Percentiles rank a stretch among this genome's conserved stretches.
Conservation (phyloP, 2,329 filamentous ascomycete genomes). For the Ophiognomonia clavigignenti-juglandacearum region DNA sequence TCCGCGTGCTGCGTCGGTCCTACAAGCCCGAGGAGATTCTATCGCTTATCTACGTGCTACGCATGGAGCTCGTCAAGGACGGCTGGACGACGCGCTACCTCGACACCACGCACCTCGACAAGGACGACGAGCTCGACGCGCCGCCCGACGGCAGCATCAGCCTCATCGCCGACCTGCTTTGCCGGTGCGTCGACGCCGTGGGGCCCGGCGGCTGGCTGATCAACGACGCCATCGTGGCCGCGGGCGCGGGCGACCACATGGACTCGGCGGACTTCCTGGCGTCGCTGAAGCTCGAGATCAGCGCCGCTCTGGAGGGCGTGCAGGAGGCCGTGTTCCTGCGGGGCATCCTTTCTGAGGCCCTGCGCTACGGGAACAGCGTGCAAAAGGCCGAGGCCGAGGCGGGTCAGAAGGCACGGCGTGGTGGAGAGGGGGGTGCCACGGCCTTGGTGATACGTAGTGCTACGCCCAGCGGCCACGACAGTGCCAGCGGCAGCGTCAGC, state of each 20-base stretch:
- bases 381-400: conserved; percentile 17
- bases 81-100: conserved; percentile 72
- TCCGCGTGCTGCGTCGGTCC: conserved; percentile 57
- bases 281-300: conserved; percentile 63
- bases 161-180: conserved; percentile 66
- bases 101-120: conserved; percentile 47
- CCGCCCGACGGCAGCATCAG: conserved; percentile 65
- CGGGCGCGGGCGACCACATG: conserved; percentile 36
- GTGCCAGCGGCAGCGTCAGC: too few relatives aligned
- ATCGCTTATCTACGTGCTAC: conserved; percentile 66
- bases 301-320: conserved; percentile 65
- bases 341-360: conserved; percentile 60
- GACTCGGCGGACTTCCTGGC: conserved; percentile 61
- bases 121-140: conserved; percentile 38
- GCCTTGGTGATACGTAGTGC: conserved; percentile 8
- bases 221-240: conserved; percentile 48
- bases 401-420: conserved; percentile 15
- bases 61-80: conserved; percentile 67
- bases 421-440: neutral
- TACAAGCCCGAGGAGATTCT: conserved; percentile 65
- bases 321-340: conserved; percentile 64
- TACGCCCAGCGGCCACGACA: conserved; percentile 6
- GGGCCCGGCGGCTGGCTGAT: conserved; percentile 70
- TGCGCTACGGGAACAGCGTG: conserved; percentile 51
- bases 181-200: conserved; percentile 70